Conservation (phyloP, 2,329 filamentous ascomycete species). For the Epichloe elymi region DNA sequence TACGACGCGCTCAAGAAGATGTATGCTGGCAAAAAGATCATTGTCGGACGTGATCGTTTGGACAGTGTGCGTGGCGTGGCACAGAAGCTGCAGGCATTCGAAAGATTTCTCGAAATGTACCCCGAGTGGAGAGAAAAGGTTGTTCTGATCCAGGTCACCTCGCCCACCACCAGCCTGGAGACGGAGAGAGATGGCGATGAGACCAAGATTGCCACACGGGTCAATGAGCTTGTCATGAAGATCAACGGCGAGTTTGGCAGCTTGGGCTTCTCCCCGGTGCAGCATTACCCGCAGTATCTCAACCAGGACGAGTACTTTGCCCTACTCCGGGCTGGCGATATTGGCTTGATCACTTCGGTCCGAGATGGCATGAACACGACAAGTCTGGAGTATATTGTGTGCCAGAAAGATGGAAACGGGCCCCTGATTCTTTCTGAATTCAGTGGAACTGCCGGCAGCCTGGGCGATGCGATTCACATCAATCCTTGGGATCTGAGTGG, state of each 20-base stretch:
- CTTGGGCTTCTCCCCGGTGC: slow-evolving; percentile 77
- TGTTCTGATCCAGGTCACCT: slow-evolving; percentile 89
- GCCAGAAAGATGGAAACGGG: slow-evolving; percentile 74
- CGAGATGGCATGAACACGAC: slow-evolving; percentile 98
- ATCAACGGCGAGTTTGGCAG: slow-evolving; percentile 90
- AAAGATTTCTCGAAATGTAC: slow-evolving; percentile 79
- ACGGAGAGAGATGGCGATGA: slow-evolving; percentile 65
- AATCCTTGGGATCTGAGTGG: slow-evolving; percentile 88
- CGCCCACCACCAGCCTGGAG: slow-evolving; percentile 69
- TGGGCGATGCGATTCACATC: slow-evolving; percentile 82
- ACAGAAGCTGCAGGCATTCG: slow-evolving; percentile 93
- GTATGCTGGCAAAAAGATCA: slow-evolving; percentile 85
- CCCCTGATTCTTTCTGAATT: slow-evolving; percentile 93
- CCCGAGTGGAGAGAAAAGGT: slow-evolving; percentile 88
- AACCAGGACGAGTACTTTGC: slow-evolving; percentile 87
- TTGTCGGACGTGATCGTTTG: slow-evolving; percentile 86
- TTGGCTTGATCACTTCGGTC: slow-evolving; percentile 89
- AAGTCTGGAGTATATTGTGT: slow-evolving; percentile 86
- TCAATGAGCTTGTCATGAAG: slow-evolving; percentile 78
- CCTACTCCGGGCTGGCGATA: slow-evolving; percentile 77
- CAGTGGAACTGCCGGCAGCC: slow-evolving; percentile 78
- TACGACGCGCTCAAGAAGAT: slow-evolving; percentile 60
- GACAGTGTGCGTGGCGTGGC: slow-evolving; percentile 86
- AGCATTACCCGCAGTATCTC: slow-evolving; percentile 90
- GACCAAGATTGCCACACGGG: slow-evolving; percentile 72